Base-by-base conservation (phyloP, 306 rosid genomes). In the Dalbergia oliveri region DNA sequence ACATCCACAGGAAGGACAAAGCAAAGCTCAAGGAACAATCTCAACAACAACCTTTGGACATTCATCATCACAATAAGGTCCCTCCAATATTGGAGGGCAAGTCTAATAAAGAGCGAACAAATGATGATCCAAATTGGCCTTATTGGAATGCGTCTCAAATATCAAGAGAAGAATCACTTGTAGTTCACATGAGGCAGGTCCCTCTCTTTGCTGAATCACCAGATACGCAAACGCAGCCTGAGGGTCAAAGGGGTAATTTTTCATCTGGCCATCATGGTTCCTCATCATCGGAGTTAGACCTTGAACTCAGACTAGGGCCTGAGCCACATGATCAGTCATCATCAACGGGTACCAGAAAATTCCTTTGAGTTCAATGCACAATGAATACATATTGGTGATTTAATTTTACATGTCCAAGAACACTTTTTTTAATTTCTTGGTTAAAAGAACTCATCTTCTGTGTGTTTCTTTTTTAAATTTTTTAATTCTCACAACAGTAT, bases 261-360 rank as follows among this genome's bases (percentile, higher is more conserved):
- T 21, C 82, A 18, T 12, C 81, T 13, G 31, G 31, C 31, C 59
- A 1, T 21, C 79, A 35, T 33, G 75, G 66, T 59, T 66, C 76
- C 31, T 37, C 41, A 0, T 45, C 79, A 2, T 60, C 81, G 13
- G 88, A 84, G 81, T 43, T 94, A 66, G 98, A 94, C 90, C 98
- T 94, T 74, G 98, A 90, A 88, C 88, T 94, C 19, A 89, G 98
- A 77, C 73, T 94, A 59, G 98, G 98, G 85, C 87, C 85, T 47
- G 89, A 88, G 34, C 95, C 91, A 39, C 88, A 79, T 21, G 88
- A 83, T 41, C 78, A 92, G 6, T 69, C 94, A 10, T 69, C 94
- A 10, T 16, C 85, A 5, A 72, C 73, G 13, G 85, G 66, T 75
- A 91, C 88, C 49, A 88, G 88, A 85, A 89, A 90, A 74, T 90